Evolutionary conservation across 257 asterid genomes (phyloP).

Genomic region (Nicotiana tabacum): DNA sequence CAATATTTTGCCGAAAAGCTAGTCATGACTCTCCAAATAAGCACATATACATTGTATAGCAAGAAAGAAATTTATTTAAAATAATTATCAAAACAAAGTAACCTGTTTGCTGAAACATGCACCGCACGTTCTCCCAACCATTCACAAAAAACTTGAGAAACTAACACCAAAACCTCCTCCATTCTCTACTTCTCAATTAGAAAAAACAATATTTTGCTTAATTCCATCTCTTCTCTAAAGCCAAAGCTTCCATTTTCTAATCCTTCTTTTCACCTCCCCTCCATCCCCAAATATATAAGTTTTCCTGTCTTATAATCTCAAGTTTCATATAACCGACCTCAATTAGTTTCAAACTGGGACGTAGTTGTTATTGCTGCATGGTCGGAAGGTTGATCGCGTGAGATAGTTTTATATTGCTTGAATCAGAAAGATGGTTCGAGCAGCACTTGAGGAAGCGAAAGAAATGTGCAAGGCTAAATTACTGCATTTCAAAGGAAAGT

Average conservation of each 20-base stretch:
- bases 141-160: constrained; percentile 4
- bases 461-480: constrained; percentile 10
- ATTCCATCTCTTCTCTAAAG: neutral
- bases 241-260: neutral
- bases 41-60: neutral
- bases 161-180: constrained; percentile 13
- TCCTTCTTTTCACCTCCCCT: neutral
- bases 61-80: neutral
- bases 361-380: neutral
- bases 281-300: neutral
- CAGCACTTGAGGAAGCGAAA: constrained; percentile 39
- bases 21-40: no score
- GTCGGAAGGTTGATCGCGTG: neutral
- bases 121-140: constrained; percentile 27
- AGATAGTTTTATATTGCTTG: neutral
- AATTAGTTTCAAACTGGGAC: neutral
- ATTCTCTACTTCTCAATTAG: constrained; percentile 2
- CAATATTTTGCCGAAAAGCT: neutral
- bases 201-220: neutral
- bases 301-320: neutral
- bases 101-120: constrained; percentile 20
- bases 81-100: neutral
- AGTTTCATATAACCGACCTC: neutral
- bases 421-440: constrained; percentile 41
- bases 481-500: constrained; percentile 29